phyloP scores from a whole-genome alignment of 495 filamentous ascomycete genomes.

The Trichodelitschia bisporula region DNA sequence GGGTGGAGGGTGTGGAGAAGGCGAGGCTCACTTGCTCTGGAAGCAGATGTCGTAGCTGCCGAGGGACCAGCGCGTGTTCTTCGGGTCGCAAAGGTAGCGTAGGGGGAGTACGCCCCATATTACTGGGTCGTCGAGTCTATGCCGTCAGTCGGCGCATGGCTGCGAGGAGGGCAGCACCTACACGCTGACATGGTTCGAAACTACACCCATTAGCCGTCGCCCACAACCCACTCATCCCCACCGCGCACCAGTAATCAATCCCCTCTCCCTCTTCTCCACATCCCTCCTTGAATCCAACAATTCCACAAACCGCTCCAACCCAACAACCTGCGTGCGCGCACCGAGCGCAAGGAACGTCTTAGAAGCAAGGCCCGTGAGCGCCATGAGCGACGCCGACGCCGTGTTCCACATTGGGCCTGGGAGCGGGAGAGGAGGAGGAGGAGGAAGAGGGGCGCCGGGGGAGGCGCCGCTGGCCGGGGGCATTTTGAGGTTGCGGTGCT shows the following conservation, averaged over 20 bases:
- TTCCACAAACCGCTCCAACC: constrained; percentile 50
- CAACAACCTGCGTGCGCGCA: too few relatives aligned
- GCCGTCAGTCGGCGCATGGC: neutral
- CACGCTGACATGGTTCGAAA: constrained; percentile 91
- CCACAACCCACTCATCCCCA: too few relatives aligned
- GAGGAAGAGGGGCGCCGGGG: too few relatives aligned
- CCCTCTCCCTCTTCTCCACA: constrained; percentile 39
- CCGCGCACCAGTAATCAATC: constrained; percentile 62
- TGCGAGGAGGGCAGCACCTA: constrained; percentile 37
- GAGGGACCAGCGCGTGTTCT: constrained; percentile 61
- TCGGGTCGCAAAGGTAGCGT: constrained; percentile 37
- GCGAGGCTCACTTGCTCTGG: constrained; percentile 27
- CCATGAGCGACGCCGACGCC: too few relatives aligned
- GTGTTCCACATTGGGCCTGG: too few relatives aligned
- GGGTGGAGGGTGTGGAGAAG: constrained; percentile 3
- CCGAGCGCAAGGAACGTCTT: too few relatives aligned
- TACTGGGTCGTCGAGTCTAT: constrained; percentile 77
- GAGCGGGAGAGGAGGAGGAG: too few relatives aligned
- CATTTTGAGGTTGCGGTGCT: too few relatives aligned
- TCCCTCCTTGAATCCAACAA: constrained; percentile 48
- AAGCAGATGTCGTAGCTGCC: constrained; percentile 91
- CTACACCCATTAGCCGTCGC: too few relatives aligned
- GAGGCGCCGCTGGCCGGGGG: too few relatives aligned
- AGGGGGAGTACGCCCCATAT: constrained; percentile 74
- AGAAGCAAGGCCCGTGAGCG: too few relatives aligned